Conservation (phyloP, 129 eudicot species). For the Flaveria bidentis region DNA sequence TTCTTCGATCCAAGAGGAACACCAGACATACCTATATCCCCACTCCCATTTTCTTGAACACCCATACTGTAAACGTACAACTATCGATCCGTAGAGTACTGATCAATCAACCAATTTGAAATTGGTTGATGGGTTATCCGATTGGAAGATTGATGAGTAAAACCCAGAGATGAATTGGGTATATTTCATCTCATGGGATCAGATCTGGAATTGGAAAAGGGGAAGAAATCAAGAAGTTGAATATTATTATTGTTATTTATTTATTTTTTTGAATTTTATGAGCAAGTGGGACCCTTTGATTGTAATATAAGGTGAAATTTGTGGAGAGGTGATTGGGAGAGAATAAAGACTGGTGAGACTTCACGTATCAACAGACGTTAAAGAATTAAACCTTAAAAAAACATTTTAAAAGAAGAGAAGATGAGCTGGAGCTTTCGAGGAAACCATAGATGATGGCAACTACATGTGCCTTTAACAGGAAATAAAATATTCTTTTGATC, state of each 20-base stretch:
- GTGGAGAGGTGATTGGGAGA: conserved; percentile 19
- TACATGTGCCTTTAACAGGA: neutral
- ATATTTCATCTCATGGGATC: conserved; percentile 30
- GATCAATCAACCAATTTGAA: neutral
- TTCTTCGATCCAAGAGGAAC: conserved; percentile 47
- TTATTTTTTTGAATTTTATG: conserved; percentile 12
- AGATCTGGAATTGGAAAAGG: conserved; percentile 34
- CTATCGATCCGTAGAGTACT: neutral
- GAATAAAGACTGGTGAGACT: conserved; percentile 24
- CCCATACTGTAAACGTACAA: conserved; percentile 41
- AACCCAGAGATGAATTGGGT: conserved; percentile 37
- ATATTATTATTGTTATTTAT: neutral
- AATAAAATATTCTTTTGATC: neutral
- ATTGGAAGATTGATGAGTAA: conserved; percentile 15
- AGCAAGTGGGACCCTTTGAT: conserved; percentile 42
- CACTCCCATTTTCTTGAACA: conserved; percentile 63
- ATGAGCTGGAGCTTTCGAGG: conserved; percentile 31
- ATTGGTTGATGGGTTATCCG: conserved; percentile 30
- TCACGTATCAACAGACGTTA: too few relatives aligned
- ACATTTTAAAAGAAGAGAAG: conserved; percentile 20
- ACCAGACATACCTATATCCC: conserved; percentile 39
- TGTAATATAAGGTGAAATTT: conserved; percentile 20
- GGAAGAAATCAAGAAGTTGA: conserved; percentile 44
- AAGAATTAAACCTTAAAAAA: conserved; percentile 1
- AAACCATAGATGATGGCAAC: conserved; percentile 23